Evolutionary conservation across 805 yeast genomes (phyloP).

Genomic region (Suhomyces vadensis): DNA sequence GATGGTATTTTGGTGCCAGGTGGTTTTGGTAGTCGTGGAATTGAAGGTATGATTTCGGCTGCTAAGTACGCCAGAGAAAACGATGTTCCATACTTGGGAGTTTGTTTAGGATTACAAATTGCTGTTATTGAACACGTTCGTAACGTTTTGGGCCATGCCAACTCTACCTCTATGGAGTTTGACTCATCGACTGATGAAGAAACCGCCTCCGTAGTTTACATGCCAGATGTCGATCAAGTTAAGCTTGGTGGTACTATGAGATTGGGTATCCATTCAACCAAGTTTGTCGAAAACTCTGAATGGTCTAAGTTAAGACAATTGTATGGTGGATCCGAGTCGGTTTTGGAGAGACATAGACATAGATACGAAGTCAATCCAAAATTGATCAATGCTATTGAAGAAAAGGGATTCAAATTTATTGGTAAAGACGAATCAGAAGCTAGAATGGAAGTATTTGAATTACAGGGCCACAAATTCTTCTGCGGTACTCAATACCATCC

Average conservation of each 20-base stretch:
- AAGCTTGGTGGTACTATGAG: slow-evolving; percentile 99
- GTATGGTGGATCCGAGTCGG: slow-evolving; percentile 69
- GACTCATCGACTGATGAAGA: slow-evolving; percentile 59
- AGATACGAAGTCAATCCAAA: slow-evolving; percentile 96
- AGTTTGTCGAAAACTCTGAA: slow-evolving; percentile 67
- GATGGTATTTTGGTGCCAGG: slow-evolving; percentile 98
- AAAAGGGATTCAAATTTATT: slow-evolving; percentile 79
- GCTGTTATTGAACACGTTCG: slow-evolving; percentile 94
- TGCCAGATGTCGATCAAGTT: slow-evolving; percentile 97
- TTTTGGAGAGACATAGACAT: slow-evolving; percentile 96
- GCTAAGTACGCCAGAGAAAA: slow-evolving; percentile 98
- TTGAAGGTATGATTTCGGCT: slow-evolving; percentile 96
- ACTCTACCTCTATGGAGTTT: slow-evolving; percentile 83
- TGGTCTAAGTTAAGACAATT: slow-evolving; percentile 72
- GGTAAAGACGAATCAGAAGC: slow-evolving; percentile 89
- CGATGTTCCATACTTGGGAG: slow-evolving; percentile 91
- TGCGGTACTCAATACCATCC: slow-evolving; percentile 99
- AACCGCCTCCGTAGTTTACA: slow-evolving; percentile 81
- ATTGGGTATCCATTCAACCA: slow-evolving; percentile 89
- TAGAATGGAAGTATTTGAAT: slow-evolving; percentile 93
- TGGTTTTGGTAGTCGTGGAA: slow-evolving; percentile 96
- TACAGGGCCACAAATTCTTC: slow-evolving; percentile 82
- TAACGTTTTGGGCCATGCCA: slow-evolving; percentile 65
- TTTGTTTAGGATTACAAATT: slow-evolving; percentile 94
- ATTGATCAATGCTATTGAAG: slow-evolving; percentile 68